Conservation (phyloP, 108 stramenopile genomes). For the Stephanodiscus triporus region DNA sequence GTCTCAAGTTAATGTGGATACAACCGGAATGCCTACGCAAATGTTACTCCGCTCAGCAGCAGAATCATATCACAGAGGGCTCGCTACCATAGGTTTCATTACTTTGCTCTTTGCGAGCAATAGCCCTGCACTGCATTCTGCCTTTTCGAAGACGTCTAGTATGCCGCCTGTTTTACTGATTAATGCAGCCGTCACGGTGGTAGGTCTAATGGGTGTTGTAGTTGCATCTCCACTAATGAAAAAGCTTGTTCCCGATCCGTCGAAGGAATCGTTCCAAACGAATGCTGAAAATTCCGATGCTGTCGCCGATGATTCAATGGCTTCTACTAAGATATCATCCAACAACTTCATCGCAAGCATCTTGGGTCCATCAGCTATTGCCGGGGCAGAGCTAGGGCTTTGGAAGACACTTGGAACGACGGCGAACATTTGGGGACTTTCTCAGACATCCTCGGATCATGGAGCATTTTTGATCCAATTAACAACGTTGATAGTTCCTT, state of each 20-base stretch:
- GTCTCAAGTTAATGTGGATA: slow-evolving; percentile 12
- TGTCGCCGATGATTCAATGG: slow-evolving; percentile 2
- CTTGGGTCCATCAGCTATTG: slow-evolving; percentile 37
- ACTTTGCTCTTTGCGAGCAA: slow-evolving; percentile 73
- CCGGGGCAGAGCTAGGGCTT: slow-evolving; percentile 46
- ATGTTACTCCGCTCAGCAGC: slow-evolving; percentile 4
- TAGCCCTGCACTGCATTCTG: slow-evolving; percentile 69
- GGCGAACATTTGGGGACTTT: slow-evolving; percentile 73
- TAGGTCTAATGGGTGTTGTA: slow-evolving; percentile 65
- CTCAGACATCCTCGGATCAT: slow-evolving; percentile 75
- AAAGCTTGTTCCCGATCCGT: slow-evolving; percentile 50
- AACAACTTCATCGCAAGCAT: slow-evolving; percentile 25
- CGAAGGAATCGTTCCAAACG: slow-evolving; percentile 13
- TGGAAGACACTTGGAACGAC: slow-evolving; percentile 68
- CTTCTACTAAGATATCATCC: not conserved
- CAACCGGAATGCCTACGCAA: slow-evolving; percentile 10
- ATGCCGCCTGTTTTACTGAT: slow-evolving; percentile 64
- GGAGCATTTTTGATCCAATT: slow-evolving; percentile 83
- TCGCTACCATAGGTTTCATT: slow-evolving; percentile 71
- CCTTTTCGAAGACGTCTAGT: slow-evolving; percentile 45
- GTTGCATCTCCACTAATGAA: slow-evolving; percentile 54
- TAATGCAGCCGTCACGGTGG: slow-evolving; percentile 66
- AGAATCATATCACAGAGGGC: slow-evolving; percentile 53
- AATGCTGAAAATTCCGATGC: not conserved
- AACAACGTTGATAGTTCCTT: slow-evolving; percentile 79